A percentile compares a stretch with the other conserved stretches of the same genome.
Evolutionary conservation across 2,329 filamentous ascomycete genomes (phyloP).

Genomic region (Cladosporium sp.): DNA sequence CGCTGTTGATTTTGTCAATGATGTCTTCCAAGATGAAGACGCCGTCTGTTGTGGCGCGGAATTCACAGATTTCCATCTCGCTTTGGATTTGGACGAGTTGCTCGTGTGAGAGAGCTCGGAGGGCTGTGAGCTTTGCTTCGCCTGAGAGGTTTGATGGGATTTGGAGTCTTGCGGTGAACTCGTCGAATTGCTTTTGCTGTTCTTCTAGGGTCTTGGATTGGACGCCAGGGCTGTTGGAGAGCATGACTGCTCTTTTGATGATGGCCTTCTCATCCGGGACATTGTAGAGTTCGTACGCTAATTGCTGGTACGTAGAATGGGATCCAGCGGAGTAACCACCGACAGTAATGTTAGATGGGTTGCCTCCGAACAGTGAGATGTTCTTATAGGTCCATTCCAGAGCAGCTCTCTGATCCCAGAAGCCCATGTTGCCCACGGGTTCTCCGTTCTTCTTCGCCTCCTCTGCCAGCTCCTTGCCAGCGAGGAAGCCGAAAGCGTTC

Average conservation of each 20-base stretch:
- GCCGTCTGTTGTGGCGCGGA: conserved; percentile 49
- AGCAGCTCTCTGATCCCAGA: conserved; percentile 54
- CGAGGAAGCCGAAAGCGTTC: conserved; percentile 53
- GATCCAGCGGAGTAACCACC: conserved; percentile 54
- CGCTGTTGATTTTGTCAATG: conserved; percentile 44
- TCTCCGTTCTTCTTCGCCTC: conserved; percentile 37
- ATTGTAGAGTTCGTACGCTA: conserved; percentile 52
- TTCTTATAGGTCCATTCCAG: conserved; percentile 53
- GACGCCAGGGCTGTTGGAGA: conserved; percentile 50
- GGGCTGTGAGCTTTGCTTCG: conserved; percentile 42
- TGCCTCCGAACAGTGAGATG: conserved; percentile 48
- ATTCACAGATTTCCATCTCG: conserved; percentile 47
- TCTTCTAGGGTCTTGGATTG: conserved; percentile 47
- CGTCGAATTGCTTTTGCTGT: conserved; percentile 49
- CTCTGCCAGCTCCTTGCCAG: conserved; percentile 42
- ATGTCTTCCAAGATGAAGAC: conserved; percentile 43
- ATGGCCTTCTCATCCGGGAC: conserved; percentile 41
- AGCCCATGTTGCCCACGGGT: conserved; percentile 47
- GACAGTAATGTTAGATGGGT: conserved; percentile 48
- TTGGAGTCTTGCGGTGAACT: conserved; percentile 41
- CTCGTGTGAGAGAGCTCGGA: conserved; percentile 38
- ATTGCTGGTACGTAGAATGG: conserved; percentile 53
- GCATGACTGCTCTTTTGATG: conserved; percentile 50
- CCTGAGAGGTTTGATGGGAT: conserved; percentile 39
- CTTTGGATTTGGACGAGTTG: conserved; percentile 40